These are phyloP conservation scores for Clavispora fructus DNA, from an alignment of 805 yeast genomes.

Conservation along the genomic window DNA sequence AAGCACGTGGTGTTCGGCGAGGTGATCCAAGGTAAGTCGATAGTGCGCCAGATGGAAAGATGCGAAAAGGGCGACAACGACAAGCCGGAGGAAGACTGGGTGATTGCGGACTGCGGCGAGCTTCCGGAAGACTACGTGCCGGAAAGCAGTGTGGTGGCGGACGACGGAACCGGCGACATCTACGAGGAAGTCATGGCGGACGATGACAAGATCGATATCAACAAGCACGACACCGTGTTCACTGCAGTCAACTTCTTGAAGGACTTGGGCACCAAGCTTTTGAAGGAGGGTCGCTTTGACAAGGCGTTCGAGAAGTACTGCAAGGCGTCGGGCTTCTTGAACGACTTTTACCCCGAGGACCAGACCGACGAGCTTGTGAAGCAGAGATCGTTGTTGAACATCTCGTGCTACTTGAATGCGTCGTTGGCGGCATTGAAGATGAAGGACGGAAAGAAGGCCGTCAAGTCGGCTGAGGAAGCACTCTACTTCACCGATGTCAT, in stretches of 20 bases:
- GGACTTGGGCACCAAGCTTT: constrained; percentile 69
- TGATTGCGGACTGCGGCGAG: constrained; percentile 74
- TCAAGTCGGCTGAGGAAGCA: constrained; percentile 61
- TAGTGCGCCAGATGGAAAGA: constrained; percentile 75
- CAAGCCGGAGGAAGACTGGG: constrained; percentile 65
- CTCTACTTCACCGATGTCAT: constrained; percentile 49
- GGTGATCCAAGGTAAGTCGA: constrained; percentile 72
- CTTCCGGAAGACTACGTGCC: constrained; percentile 57
- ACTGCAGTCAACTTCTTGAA: constrained; percentile 63
- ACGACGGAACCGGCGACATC: constrained; percentile 81
- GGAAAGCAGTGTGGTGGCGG: constrained; percentile 40
- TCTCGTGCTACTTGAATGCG: constrained; percentile 64
- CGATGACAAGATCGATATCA: constrained; percentile 58
- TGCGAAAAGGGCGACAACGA: constrained; percentile 61
- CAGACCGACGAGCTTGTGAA: constrained; percentile 50
- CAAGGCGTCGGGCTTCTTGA: constrained; percentile 66
- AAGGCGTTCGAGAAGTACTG: constrained; percentile 62
- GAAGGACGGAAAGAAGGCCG: constrained; percentile 47
- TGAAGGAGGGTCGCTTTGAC: constrained; percentile 57
- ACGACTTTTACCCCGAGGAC: constrained; percentile 71
- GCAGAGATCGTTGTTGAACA: constrained; percentile 48
- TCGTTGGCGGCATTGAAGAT: constrained; percentile 70
- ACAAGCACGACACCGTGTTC: constrained; percentile 60
- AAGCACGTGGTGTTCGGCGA: constrained; percentile 94
- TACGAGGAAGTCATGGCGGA: constrained; percentile 75